A percentile compares a stretch with the other conserved stretches of the same genome.
These are phyloP conservation scores for Isabelozyma pseudorhagii DNA, from an alignment of 805 yeast species.

Conservation along the genomic window DNA sequence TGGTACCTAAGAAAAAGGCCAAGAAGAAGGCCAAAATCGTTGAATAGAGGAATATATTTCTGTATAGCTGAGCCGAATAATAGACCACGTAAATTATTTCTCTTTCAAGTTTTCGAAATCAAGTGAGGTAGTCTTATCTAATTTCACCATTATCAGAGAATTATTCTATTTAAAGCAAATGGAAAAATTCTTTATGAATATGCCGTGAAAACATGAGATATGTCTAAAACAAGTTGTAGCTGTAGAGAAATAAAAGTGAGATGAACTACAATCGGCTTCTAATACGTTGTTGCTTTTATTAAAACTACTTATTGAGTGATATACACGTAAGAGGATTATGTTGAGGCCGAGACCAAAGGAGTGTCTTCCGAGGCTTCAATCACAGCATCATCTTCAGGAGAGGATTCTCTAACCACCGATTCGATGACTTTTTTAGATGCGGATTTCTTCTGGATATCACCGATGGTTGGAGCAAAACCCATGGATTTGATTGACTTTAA, in stretches of 20 bases:
- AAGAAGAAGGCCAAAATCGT: conserved; percentile 36
- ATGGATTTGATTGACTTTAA: conserved; percentile 30
- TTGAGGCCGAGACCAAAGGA: conserved; percentile 12
- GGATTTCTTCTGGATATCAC: not conserved
- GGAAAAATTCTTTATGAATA: too few relatives aligned
- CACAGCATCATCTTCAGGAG: conserved; percentile 6
- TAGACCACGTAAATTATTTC: too few relatives aligned
- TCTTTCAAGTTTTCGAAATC: not conserved
- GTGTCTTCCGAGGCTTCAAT: conserved; percentile 18
- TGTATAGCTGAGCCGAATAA: too few relatives aligned
- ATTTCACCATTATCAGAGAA: too few relatives aligned
- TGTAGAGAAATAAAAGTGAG: not conserved
- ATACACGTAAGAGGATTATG: not conserved
- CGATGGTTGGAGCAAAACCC: conserved; percentile 35
- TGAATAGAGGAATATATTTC: conserved; percentile 13
- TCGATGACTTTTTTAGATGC: not conserved
- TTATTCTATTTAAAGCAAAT: too few relatives aligned
- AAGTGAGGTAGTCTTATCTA: too few relatives aligned
- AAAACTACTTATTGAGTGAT: conserved; percentile 3
- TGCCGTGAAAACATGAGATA: too few relatives aligned
- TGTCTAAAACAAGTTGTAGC: too few relatives aligned
- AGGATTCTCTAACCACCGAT: conserved; percentile 4
- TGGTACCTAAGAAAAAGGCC: conserved; percentile 35
- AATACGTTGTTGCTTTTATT: too few relatives aligned
- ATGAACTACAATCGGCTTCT: conserved; percentile 1